Base-by-base conservation (phyloP, 805 yeast species). In the Metschnikowia sp. region DNA sequence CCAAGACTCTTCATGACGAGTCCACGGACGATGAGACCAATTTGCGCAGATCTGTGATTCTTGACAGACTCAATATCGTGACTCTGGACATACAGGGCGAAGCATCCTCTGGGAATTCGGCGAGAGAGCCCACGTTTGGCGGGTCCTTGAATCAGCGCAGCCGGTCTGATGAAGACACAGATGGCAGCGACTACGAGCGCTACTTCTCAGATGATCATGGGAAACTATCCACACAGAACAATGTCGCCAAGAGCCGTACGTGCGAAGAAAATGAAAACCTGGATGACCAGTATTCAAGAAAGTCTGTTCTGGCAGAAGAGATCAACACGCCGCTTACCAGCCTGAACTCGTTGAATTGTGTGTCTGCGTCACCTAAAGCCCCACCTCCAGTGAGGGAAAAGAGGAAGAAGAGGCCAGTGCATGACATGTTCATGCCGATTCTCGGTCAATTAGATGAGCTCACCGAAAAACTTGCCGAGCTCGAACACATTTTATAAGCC, bases 401-500 rank as follows among this genome's bases (percentile, higher is more conserved):
- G 48, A 42, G 66, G 26, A 62, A 63, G 45, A 58, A 61, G 42
- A 60, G 63, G 51, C 70, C 72, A 4, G 78, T 83, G 8, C 76
- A 74, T 40, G 75, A 74, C 19, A 69, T 82, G 61, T 84, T 82
- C 62, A 68, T 76, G 55, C 86, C 87, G 2, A 70, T 84, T 8
- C 68, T 83, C 42, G 72, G 73, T 22, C 77, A 76, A 45, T 68
- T 72, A 49, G 77, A 72, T 53, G 72, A 66, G 53, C 63, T 72
- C 48, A 74, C 75, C 2, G 72, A 69, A 42, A 68, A 65, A 51
- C 61, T 72, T 49, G 75, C 74, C 1, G 72, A 70, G 55, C 59
- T 72, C 29, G 65, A 63, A 52, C 57, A 53, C 44, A 45, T 31
- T 36, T 32, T 45, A 26, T 45, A 26, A 15, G 22, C 4, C 22